phyloP scores from a whole-genome alignment of 1,284 basidiomycete genomes.

The Vanrija sp. region DNA sequence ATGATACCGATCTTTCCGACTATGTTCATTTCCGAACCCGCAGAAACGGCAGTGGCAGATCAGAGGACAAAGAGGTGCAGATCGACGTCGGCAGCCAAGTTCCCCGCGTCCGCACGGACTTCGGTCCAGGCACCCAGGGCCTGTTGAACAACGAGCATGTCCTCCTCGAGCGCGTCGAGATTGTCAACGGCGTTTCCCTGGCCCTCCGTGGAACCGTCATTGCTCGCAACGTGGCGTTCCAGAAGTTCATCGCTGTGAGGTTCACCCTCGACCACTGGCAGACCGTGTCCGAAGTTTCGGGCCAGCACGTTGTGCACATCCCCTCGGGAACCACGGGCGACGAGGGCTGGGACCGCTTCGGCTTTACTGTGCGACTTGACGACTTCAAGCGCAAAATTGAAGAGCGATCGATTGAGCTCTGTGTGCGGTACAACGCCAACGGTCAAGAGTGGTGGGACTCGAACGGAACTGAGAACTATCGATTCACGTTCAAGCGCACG shows the following conservation, averaged over 20 bases:
- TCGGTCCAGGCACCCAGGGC: slow-evolving; percentile 40
- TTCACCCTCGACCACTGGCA: slow-evolving; percentile 58
- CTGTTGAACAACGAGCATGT: slow-evolving; percentile 39
- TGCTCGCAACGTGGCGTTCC: slow-evolving; percentile 55
- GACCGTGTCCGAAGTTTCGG: slow-evolving; percentile 55
- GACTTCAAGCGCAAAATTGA: slow-evolving; percentile 67
- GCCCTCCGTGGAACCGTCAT: slow-evolving; percentile 51
- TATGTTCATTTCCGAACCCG: slow-evolving; percentile 47
- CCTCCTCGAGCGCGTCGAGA: slow-evolving; percentile 44
- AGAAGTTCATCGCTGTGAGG: slow-evolving; percentile 55
- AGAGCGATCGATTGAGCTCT: slow-evolving; percentile 63
- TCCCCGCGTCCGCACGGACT: slow-evolving; percentile 45
- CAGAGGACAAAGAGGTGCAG: slow-evolving; percentile 29
- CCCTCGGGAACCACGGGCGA: slow-evolving; percentile 44
- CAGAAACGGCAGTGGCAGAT: slow-evolving; percentile 28
- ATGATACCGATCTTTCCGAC: slow-evolving; percentile 44
- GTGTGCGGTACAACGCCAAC: slow-evolving; percentile 57
- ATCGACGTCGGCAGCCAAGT: slow-evolving; percentile 37
- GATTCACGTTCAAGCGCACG: slow-evolving; percentile 49
- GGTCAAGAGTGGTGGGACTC: slow-evolving; percentile 54
- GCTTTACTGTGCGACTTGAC: slow-evolving; percentile 62
- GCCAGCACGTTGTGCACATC: slow-evolving; percentile 48
- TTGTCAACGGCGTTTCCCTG: slow-evolving; percentile 30
- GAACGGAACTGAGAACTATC: slow-evolving; percentile 51
- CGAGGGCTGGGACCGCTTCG: slow-evolving; percentile 53